Evolutionary conservation across 306 rosid genomes (phyloP).

Genomic region (Lathyrus tuberosus): DNA sequence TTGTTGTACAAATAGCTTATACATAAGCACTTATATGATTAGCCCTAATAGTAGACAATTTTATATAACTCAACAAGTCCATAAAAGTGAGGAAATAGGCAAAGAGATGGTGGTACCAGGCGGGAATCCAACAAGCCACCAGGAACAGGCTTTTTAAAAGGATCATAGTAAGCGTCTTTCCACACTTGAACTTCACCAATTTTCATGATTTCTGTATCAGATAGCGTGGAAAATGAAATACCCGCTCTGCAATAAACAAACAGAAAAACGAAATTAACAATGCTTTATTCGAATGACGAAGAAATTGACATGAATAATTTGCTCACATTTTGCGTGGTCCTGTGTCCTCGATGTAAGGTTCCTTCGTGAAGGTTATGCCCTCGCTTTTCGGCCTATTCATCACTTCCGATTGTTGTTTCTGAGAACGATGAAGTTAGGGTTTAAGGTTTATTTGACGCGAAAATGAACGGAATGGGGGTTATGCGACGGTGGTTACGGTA

Average conservation of each 20-base stretch:
- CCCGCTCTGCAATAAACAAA: constrained; percentile 57
- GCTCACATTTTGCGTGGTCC: constrained; percentile 71
- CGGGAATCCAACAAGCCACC: constrained; percentile 84
- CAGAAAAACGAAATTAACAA: neutral
- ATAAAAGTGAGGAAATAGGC: too few relatives aligned
- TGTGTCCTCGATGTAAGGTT: constrained; percentile 74
- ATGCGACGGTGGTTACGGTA: too few relatives aligned
- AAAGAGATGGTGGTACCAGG: constrained; percentile 60
- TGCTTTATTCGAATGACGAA: neutral
- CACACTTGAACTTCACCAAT: constrained; percentile 74
- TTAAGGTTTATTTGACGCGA: too few relatives aligned
- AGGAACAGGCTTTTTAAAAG: constrained; percentile 41
- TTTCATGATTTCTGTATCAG: constrained; percentile 67
- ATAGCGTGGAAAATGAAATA: constrained; percentile 64
- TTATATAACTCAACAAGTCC: neutral
- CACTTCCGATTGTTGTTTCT: neutral
- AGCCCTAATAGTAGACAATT: neutral
- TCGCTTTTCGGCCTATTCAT: constrained; percentile 53
- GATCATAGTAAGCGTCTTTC: constrained; percentile 58
- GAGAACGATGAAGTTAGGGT: too few relatives aligned
- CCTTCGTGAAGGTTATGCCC: constrained; percentile 65
- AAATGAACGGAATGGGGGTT: too few relatives aligned
- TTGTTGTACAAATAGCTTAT: neutral
- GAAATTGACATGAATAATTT: neutral
- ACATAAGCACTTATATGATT: neutral